These are phyloP conservation scores for Exutisphaerella laricina DNA, from an alignment of 2,329 filamentous ascomycete genomes.

Conservation along the genomic window DNA sequence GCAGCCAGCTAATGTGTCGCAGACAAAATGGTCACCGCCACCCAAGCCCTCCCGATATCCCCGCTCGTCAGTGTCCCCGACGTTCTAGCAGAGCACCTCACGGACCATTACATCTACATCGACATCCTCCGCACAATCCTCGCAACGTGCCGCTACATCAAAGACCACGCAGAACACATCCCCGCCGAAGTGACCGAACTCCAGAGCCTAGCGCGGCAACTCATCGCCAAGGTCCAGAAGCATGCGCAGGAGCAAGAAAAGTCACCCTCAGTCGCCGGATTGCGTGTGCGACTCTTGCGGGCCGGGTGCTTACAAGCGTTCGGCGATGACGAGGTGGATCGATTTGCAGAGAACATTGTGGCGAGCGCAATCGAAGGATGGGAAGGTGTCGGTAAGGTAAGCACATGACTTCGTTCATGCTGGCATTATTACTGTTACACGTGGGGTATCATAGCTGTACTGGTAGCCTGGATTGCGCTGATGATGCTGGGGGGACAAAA, in stretches of 20 bases:
- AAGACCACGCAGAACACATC: conserved; percentile 9
- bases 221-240: conserved; percentile 21
- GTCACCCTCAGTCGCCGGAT: conserved; percentile 8
- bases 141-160: conserved; percentile 17
- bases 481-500: neutral
- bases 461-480: neutral
- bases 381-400: conserved; percentile 27
- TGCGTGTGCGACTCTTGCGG: conserved; percentile 13
- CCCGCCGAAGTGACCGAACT: conserved; percentile 12
- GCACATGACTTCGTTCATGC: conserved; percentile 6
- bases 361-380: conserved; percentile 26
- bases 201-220: conserved; percentile 17
- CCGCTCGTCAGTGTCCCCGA: conserved; percentile 10
- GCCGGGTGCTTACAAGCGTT: conserved; percentile 13
- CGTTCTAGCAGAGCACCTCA: conserved; percentile 16
- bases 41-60: conserved; percentile 14
- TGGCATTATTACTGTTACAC: neutral
- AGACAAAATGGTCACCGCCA: conserved; percentile 13
- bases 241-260: conserved; percentile 23
- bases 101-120: conserved; percentile 23
- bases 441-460: neutral
- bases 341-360: conserved; percentile 21
- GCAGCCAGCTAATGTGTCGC: too few relatives aligned
- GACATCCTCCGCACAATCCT: conserved; percentile 25
- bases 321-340: conserved; percentile 11